These are phyloP conservation scores for Meyerozyma smithsonii DNA, from an alignment of 1,139 yeast species.

Conservation along the genomic window DNA sequence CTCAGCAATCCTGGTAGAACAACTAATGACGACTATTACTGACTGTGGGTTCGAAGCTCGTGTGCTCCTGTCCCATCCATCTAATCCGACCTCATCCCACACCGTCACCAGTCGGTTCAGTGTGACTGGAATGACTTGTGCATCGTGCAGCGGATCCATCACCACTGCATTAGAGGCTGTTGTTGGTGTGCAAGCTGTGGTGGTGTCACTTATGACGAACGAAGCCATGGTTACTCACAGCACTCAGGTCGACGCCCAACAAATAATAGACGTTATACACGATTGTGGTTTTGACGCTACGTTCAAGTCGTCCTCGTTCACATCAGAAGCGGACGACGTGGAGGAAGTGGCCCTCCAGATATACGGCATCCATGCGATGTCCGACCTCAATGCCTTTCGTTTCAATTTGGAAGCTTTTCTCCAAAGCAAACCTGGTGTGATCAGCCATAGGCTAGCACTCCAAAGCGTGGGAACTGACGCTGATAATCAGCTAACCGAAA, in stretches of 20 bases:
- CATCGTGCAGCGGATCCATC: conserved; percentile 6
- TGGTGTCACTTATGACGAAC: conserved; percentile 71
- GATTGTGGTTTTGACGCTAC: conserved; percentile 39
- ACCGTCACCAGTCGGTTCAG: conserved; percentile 2
- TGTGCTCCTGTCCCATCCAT: conserved; percentile 9
- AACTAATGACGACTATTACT: conserved; percentile 24
- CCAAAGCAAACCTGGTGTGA: conserved; percentile 27
- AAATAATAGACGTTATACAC: conserved; percentile 25
- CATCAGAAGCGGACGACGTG: conserved; percentile 14
- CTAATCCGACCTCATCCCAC: not conserved
- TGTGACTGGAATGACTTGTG: conserved; percentile 1
- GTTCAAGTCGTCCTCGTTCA: conserved; percentile 9
- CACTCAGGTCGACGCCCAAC: conserved; percentile 1
- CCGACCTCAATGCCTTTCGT: conserved; percentile 26
- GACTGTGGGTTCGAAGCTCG: conserved; percentile 38
- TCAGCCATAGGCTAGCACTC: conserved; percentile 19
- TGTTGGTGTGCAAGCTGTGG: conserved; percentile 27
- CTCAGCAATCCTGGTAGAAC: conserved; percentile 6
- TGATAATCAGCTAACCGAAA: conserved; percentile 8
- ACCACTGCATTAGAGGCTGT: conserved; percentile 13
- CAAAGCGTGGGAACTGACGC: conserved; percentile 7
- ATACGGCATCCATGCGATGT: conserved; percentile 24
- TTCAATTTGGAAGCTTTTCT: conserved; percentile 40
- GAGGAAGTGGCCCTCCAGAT: conserved; percentile 31
- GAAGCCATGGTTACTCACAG: conserved; percentile 46